phyloP scores from a whole-genome alignment of 2,329 filamentous ascomycete genomes.

The Cercospora brassicicola region DNA sequence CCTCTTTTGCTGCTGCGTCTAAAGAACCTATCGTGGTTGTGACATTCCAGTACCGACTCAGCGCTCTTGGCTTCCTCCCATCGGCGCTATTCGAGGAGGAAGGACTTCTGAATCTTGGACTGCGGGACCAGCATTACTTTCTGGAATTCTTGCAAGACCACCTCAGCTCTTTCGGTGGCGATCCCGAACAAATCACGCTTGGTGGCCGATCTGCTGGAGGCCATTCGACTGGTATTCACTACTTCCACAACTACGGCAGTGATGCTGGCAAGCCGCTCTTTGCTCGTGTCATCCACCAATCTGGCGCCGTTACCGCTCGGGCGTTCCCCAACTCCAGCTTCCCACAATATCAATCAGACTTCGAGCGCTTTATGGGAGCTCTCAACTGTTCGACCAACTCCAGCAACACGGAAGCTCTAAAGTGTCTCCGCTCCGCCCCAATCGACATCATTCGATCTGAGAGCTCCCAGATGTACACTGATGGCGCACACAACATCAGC shows the following conservation, averaged over 20 bases:
- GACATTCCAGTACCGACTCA: conserved; percentile 63
- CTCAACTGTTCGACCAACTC: conserved; percentile 15
- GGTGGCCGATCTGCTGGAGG: conserved; percentile 56
- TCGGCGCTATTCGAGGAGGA: conserved; percentile 53
- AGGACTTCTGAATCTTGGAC: conserved; percentile 50
- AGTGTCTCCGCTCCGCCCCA: conserved; percentile 16
- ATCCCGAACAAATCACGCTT: conserved; percentile 29
- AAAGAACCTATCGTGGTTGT: conserved; percentile 55
- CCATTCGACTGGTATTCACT: conserved; percentile 67
- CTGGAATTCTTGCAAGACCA: conserved; percentile 44
- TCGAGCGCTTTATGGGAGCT: conserved; percentile 18
- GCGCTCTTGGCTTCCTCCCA: conserved; percentile 66
- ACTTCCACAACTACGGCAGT: conserved; percentile 52
- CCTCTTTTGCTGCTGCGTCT: conserved; percentile 58
- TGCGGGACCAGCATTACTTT: conserved; percentile 44
- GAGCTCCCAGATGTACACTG: conserved; percentile 20
- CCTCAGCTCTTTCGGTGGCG: conserved; percentile 44
- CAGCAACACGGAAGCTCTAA: conserved; percentile 16
- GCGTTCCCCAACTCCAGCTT: conserved; percentile 37
- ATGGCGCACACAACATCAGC: conserved; percentile 9
- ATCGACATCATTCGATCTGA: conserved; percentile 17
- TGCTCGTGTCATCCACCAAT: conserved; percentile 50
- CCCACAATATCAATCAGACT: conserved; percentile 20
- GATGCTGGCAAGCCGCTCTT: conserved; percentile 40
- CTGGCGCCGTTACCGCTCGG: conserved; percentile 49